Percentiles rank a stretch among this genome's conserved stretches.
These are phyloP conservation scores for Paraphysoderma sedebokerense DNA, from an alignment of 371 early-diverging fungal species.

Conservation along the genomic window DNA sequence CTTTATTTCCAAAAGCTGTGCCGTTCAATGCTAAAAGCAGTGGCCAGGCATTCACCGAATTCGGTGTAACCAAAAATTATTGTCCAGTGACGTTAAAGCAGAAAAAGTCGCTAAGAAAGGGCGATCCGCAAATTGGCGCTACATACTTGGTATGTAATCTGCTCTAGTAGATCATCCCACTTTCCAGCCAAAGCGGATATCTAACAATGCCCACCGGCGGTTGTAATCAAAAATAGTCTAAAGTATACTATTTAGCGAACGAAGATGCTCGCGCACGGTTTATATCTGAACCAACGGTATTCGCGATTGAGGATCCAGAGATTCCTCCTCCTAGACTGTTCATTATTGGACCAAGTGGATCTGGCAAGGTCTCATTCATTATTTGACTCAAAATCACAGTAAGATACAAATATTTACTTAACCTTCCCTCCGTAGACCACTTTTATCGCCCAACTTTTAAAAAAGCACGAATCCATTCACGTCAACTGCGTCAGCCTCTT, in stretches of 20 bases:
- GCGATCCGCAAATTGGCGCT: neutral
- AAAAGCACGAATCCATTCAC: neutral
- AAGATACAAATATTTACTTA: neutral
- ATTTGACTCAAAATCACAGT: neutral
- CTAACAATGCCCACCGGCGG: neutral
- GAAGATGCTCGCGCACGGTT: neutral
- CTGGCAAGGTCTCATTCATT: neutral
- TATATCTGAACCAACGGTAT: neutral
- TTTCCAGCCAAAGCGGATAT: neutral
- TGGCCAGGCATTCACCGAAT: neutral
- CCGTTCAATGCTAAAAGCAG: neutral
- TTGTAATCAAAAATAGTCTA: no score
- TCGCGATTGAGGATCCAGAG: neutral
- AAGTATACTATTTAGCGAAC: neutral
- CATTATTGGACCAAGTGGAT: neutral
- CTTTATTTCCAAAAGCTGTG: neutral
- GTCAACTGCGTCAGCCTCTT: neutral
- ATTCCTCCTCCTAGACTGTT: neutral
- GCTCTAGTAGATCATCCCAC: neutral
- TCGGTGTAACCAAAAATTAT: neutral
- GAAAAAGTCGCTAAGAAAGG: neutral
- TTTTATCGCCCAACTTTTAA: neutral
- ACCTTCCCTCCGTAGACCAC: neutral
- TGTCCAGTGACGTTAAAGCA: neutral
- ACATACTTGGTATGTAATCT: neutral